Evolutionary conservation across 257 asterid species (phyloP), one percentile per base, ranked within the genome.

Genomic region (Nyctanthes arbortristis): DNA sequence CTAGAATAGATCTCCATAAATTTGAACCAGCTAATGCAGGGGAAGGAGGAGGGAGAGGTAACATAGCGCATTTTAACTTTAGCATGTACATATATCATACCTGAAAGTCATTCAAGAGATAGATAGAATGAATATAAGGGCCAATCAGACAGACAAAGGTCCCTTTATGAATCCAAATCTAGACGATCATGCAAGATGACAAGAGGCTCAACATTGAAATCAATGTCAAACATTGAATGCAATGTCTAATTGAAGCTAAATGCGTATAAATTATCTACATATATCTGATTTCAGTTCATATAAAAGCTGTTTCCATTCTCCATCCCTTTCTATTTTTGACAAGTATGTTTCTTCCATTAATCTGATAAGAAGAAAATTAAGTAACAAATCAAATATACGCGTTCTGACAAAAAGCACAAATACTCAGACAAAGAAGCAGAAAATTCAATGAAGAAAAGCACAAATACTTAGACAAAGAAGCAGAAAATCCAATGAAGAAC

Each of bases 191-290:
- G 33, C 58, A 32, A 40, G 18, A 40, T 40, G 18, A 40, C 1
- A 18, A 14, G 18, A 40, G 52, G 52, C 64, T 35, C 40, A 33
- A 5, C 24, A 64, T 40, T 30, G n/a, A n/a, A n/a, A n/a, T n/a
- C n/a, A n/a, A n/a, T n/a, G n/a, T n/a, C n/a, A 37, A n/a, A n/a
- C n/a, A n/a, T n/a, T n/a, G n/a, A n/a, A n/a, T n/a, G n/a, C n/a
- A n/a, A n/a, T n/a, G n/a, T n/a, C n/a, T n/a, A n/a, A 18, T 63
- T 28, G 75, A 66, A 75, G 35, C 32, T 9, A 69, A 40, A 58
- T 14, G 6, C 67, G 22, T 29, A 35, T 56, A 25, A 43, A 27
- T n/a, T 14, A 18, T 45, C 55, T 45, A 45, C 10, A 45, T 25
- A 36, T 7, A 73, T 25, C 61, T 24, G 34, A 45, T 45, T n/a